Evolutionary conservation across 257 asterid genomes (phyloP).

Genomic region (Capsicum pubescens): DNA sequence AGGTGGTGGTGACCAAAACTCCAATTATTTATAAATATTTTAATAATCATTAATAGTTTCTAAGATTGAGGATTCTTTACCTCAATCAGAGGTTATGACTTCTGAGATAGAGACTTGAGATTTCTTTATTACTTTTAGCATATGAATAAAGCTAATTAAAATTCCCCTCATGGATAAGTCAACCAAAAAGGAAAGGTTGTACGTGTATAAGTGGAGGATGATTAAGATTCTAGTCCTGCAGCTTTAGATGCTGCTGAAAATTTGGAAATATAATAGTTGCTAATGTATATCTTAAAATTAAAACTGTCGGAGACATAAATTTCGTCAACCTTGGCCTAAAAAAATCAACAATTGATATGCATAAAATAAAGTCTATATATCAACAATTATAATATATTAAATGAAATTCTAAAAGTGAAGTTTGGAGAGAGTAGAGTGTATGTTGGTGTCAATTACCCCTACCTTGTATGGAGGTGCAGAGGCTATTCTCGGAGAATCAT

Average conservation of each 20-base stretch:
- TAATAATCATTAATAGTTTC: not conserved
- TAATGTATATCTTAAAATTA: not conserved
- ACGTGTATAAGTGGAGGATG: conserved; percentile 15
- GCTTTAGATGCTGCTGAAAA: conserved; percentile 26
- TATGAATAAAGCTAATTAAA: conserved; percentile 38
- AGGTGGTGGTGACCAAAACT: not conserved
- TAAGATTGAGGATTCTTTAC: not conserved
- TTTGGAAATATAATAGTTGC: not conserved
- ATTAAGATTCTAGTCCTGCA: conserved; percentile 39
- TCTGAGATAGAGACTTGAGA: conserved; percentile 1
- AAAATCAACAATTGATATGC: too few species aligned
- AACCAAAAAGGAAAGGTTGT: not conserved
- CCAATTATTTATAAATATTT: conserved; percentile 4
- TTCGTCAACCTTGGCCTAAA: not conserved
- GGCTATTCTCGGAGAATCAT: not conserved
- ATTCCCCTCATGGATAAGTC: conserved; percentile 37
- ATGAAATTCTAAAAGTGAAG: too few species aligned
- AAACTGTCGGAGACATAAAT: not conserved
- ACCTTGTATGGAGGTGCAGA: not conserved
- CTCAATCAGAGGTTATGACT: conserved; percentile 19
- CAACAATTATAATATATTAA: too few species aligned
- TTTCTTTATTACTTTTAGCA: conserved; percentile 27
- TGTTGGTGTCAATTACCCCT: too few species aligned
- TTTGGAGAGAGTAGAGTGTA: too few species aligned
- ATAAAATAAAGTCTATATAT: too few species aligned